Evolutionary conservation across 1,284 basidiomycete species (phyloP).

Genomic region (Puccinia coronata): DNA sequence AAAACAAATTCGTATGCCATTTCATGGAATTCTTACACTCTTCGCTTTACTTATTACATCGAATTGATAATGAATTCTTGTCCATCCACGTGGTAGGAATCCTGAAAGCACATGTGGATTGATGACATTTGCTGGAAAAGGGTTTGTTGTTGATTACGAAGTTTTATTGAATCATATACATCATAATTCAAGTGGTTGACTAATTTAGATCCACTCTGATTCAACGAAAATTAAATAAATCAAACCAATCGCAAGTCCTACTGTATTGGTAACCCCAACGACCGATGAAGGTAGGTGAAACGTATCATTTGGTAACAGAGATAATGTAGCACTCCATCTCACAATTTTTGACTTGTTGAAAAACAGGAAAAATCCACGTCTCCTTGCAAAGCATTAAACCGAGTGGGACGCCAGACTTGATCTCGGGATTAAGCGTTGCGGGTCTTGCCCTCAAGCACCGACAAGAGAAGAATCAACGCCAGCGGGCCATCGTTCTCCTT

Average conservation of each 20-base stretch:
- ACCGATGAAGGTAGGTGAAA: conserved; percentile 72
- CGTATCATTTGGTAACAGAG: neutral
- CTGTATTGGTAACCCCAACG: conserved; percentile 50
- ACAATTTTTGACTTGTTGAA: neutral
- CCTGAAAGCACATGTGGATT: conserved; percentile 95
- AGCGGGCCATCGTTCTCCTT: conserved; percentile 90
- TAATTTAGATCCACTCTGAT: neutral
- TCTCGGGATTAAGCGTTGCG: conserved; percentile 56
- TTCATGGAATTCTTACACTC: neutral
- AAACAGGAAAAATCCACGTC: conserved; percentile 41
- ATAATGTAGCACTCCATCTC: neutral
- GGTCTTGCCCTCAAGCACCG: conserved; percentile 87
- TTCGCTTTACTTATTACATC: neutral
- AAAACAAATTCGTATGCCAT: conserved; percentile 69
- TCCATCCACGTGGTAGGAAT: conserved; percentile 65
- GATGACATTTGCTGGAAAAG: conserved; percentile 96
- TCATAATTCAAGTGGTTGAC: neutral
- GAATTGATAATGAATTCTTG: too few species aligned
- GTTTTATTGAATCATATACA: conserved; percentile 3
- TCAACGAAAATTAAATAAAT: neutral
- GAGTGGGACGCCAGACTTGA: conserved; percentile 15
- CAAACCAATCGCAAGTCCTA: conserved; percentile 27
- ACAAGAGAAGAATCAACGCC: conserved; percentile 96
- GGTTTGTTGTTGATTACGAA: conserved; percentile 59
- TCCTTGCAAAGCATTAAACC: conserved; percentile 41